Evolutionary conservation across 352 stramenopile species (phyloP).

Genomic region (Thraustochytrium striatum): DNA sequence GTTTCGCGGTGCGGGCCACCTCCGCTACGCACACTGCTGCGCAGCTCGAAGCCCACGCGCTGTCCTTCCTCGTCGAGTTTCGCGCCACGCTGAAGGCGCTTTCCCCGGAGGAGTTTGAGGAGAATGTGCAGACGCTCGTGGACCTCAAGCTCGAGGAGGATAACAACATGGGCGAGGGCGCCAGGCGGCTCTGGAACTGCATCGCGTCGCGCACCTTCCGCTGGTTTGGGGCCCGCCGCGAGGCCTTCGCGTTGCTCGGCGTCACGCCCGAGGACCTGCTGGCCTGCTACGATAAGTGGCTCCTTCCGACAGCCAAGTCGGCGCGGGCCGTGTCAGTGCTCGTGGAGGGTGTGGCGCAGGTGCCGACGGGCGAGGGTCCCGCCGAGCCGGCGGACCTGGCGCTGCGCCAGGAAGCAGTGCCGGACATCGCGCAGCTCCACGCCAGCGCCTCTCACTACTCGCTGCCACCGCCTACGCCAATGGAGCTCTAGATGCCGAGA

Average conservation of each 20-base stretch:
- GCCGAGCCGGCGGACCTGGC: too few relatives aligned
- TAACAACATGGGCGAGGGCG: slow-evolving; percentile 7
- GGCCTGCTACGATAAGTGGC: neutral
- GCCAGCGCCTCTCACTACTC: too few relatives aligned
- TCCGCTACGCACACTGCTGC: slow-evolving; percentile 23
- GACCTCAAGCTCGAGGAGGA: slow-evolving; percentile 42
- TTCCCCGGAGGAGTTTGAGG: slow-evolving; percentile 11
- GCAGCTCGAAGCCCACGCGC: slow-evolving; percentile 24
- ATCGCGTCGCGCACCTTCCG: slow-evolving; percentile 7
- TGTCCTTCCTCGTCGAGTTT: slow-evolving; percentile 17
- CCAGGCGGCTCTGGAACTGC: neutral
- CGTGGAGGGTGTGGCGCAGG: too few relatives aligned
- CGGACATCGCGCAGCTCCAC: too few relatives aligned
- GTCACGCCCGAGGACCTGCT: neutral
- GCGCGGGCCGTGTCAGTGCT: too few relatives aligned
- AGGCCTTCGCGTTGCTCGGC: slow-evolving; percentile 31
- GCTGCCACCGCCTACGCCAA: too few relatives aligned
- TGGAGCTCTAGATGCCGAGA: too few relatives aligned
- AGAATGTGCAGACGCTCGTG: neutral
- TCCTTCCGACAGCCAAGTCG: slow-evolving; percentile 20
- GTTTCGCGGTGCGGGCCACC: slow-evolving; percentile 31
- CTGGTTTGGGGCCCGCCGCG: neutral
- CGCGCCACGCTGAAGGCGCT: neutral
- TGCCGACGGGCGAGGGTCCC: too few relatives aligned
- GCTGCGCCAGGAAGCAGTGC: too few relatives aligned